Percentiles rank a stretch among this genome's conserved stretches.
These are phyloP conservation scores for Ophiostoma tasmaniense DNA, from an alignment of 2,329 filamentous ascomycete species.

Conservation along the genomic window DNA sequence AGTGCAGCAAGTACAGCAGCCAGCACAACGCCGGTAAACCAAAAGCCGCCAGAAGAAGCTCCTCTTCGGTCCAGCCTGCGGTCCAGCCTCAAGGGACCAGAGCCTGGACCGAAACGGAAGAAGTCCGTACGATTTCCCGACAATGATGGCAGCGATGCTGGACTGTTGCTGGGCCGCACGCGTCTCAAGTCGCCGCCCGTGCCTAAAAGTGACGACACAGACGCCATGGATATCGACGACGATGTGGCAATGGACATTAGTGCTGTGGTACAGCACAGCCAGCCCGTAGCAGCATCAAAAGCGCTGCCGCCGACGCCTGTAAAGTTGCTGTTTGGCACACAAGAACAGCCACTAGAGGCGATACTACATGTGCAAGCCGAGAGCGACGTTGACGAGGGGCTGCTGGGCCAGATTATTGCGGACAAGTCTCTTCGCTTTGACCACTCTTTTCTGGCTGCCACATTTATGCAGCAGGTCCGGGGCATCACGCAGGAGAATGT, in stretches of 20 bases:
- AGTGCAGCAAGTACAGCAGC: neutral
- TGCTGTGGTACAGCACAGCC: no score
- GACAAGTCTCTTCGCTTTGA: conserved; percentile 25
- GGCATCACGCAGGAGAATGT: conserved; percentile 19
- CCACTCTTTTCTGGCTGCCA: conserved; percentile 25
- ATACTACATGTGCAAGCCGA: conserved; percentile 24
- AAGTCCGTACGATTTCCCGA: conserved; percentile 33
- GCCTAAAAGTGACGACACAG: neutral
- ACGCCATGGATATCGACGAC: neutral
- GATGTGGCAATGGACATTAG: neutral
- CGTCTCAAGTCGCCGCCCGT: conserved; percentile 8
- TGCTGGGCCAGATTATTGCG: conserved; percentile 21
- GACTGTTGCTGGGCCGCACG: neutral
- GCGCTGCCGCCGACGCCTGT: neutral
- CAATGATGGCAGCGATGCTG: conserved; percentile 14
- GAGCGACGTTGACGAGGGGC: neutral
- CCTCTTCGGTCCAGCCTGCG: neutral
- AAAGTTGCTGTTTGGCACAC: conserved; percentile 8
- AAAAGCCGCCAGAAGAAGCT: neutral
- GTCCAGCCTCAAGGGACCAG: neutral
- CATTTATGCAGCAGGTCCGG: conserved; percentile 19
- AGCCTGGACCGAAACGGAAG: neutral
- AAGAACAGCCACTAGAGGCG: conserved; percentile 19
- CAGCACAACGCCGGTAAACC: neutral
- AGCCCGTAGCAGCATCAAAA: neutral